A percentile compares a stretch with the other conserved stretches of the same genome.
Evolutionary conservation across 192 early-diverging fungal species (phyloP).

Genomic region (Coemansia sp.): DNA sequence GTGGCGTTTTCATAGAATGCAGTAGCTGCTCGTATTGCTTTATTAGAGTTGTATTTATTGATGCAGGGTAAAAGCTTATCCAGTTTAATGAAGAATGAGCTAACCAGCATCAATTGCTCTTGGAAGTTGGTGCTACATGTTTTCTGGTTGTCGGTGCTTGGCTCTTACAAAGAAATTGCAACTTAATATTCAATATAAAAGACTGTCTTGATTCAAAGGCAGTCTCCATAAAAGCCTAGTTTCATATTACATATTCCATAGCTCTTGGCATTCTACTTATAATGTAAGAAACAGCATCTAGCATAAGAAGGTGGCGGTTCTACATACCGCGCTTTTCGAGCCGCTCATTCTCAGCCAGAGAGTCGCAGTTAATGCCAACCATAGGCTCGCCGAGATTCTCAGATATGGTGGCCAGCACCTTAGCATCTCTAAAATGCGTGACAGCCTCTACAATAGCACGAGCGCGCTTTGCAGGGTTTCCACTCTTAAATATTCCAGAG

Average conservation of each 20-base stretch:
- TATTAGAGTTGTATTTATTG: background rate
- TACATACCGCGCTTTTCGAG: constrained; percentile 42
- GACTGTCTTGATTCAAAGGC: background rate
- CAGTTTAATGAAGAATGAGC: background rate
- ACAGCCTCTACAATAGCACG: constrained; percentile 94
- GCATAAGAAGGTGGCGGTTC: background rate
- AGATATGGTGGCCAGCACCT: constrained; percentile 83
- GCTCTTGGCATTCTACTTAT: background rate
- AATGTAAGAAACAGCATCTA: background rate
- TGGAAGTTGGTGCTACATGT: background rate
- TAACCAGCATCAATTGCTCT: background rate
- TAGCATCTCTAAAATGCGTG: constrained; percentile 89
- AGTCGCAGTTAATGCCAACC: constrained; percentile 86
- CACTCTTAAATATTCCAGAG: constrained; percentile 95
- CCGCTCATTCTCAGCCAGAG: constrained; percentile 46
- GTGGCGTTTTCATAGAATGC: background rate
- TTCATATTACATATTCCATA: background rate
- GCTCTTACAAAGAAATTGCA: background rate
- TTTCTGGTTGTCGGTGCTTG: background rate
- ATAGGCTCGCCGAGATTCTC: constrained; percentile 94
- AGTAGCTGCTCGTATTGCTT: background rate
- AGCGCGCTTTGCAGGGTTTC: constrained; percentile 92
- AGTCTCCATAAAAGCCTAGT: background rate
- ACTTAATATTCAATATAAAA: background rate
- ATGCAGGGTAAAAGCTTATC: background rate